phyloP scores from a whole-genome alignment of 805 yeast genomes.

The Candida railenensis region DNA sequence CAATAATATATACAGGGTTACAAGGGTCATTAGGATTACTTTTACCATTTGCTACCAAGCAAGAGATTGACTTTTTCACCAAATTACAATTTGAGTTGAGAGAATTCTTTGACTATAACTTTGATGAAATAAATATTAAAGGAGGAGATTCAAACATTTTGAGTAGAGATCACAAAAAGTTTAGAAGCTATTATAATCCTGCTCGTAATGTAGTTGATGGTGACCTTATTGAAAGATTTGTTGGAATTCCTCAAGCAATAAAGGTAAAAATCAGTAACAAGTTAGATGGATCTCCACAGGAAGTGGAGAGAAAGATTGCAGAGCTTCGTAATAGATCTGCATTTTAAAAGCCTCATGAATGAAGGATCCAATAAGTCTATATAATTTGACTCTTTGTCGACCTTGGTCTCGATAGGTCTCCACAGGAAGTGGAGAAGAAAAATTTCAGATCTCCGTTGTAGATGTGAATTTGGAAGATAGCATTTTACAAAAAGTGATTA shows the following conservation, averaged over 20 bases:
- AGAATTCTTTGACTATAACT: slow-evolving; percentile 22
- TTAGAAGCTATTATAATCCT: slow-evolving; percentile 81
- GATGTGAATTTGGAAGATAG: slow-evolving; percentile 37
- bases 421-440: slow-evolving; percentile 51
- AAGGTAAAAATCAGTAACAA: slow-evolving; percentile 38
- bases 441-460: slow-evolving; percentile 50
- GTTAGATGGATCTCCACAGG: slow-evolving; percentile 47
- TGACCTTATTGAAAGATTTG: slow-evolving; percentile 69
- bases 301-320: slow-evolving; percentile 50
- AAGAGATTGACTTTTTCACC: slow-evolving; percentile 60
- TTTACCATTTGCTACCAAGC: slow-evolving; percentile 60
- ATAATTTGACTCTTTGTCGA: too few relatives aligned
- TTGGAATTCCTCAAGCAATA: slow-evolving; percentile 27
- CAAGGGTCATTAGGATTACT: slow-evolving; percentile 81
- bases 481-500: too few relatives aligned
- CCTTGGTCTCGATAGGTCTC: slow-evolving; percentile 49
- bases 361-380: too few relatives aligned
- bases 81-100: slow-evolving; percentile 52
- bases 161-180: slow-evolving; percentile 67
- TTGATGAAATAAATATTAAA: slow-evolving; percentile 23
- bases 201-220: slow-evolving; percentile 80
- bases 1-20: slow-evolving; percentile 68
- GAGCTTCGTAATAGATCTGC: slow-evolving; percentile 50
- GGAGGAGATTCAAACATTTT: slow-evolving; percentile 37
- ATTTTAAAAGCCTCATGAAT: slow-evolving; percentile 14